Base-by-base conservation (phyloP, 2,329 filamentous ascomycete species). In the Xylariomycetidae sp. region DNA sequence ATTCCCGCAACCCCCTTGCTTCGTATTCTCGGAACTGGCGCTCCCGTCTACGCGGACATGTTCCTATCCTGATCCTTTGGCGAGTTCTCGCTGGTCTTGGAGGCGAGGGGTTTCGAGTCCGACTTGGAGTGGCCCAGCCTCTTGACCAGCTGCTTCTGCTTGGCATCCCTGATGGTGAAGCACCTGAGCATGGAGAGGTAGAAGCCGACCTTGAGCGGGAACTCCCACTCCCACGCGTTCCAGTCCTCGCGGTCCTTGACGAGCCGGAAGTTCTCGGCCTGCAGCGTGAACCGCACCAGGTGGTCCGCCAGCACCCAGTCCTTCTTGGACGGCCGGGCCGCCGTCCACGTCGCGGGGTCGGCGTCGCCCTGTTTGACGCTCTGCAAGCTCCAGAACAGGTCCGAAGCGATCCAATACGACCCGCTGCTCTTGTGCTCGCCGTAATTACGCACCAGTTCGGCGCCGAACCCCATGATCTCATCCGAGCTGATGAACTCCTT, bases 301-400 rank as follows among this genome's bases (percentile, higher is more conserved):
- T 54, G 41, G 34, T 51, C 48, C 6, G 42, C 42, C 5, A 52
- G 41, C 16, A 50, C 48, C 50, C 50, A 53, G 10, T 45, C 41
- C 25, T 37, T 33, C 37, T 37, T 45, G 30, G 34, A 41, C 11
- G 40, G 37, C 11, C 36, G 37, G n/a, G 44, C 38, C 2, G 28
- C 37, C 5, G 41, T 40, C 48, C 49, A 51, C 2, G 37, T 27
- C 6, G 18, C 26, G 5, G 42, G 34, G 14, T 35, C 29, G 30
- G 15, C 25, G 32, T 53, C 50, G 14, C 49, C 48, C 18, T 51
- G 44, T 38, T 53, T 53, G n/a, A 53, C 42, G 3, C 41, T 30
- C 38, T 53, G 49, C 16, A 53, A 40, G 25, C 50, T 45, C 38
- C 49, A 53, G 44, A 52, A 53, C 16, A 53, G 37, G 31, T 50